Evolutionary conservation across 2,329 filamentous ascomycete genomes (phyloP), one percentile per base, ranked within the genome.

Genomic region (Lecanicillium sp.): DNA sequence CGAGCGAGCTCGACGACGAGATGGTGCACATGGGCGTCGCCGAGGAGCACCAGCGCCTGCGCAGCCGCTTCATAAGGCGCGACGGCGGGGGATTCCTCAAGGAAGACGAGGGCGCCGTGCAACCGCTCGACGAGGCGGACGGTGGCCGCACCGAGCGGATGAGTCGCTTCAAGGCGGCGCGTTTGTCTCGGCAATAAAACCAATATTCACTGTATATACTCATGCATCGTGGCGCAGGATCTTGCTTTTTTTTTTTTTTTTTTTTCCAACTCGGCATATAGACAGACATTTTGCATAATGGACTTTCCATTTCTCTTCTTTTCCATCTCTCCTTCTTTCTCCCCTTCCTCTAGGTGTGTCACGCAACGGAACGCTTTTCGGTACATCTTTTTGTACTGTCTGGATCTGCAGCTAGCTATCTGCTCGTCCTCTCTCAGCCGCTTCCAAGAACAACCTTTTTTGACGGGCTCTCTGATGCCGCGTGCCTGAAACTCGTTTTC

Each of bases 31-130:
- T 87, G 53, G 86, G 95, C 63, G 82, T 95, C 12, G 84, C 87
- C 7, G 79, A 81, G 30, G 87, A 94, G 60, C 95, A 95, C 64
- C 86, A 95, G 63, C 82, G 80, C 37, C 74, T 87, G 64, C 84
- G 91, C 17, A 95, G 90, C 62, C 80, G 79, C 58, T 83, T 94
- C 66, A 90, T 96, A 46, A 81, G 89, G 56, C 78, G 83, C 56
- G 81, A 93, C 57, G 90, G 90, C 44, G 36, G 30, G 3, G 90
- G 90, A 3, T 95, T 95, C 63, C 69, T 86, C 57, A 77, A 80
- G 49, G 79, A 89, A 56, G 80, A 86, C 51, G 82, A 88, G 51
- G 74, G 79, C 44, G 77, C 78, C 15, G 78, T 82, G 39, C 76
- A 86, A 44, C 79, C 85, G 1, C 71, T 90, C 37, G 82, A 83